Conservation (phyloP, 306 rosid genomes). For the Neltuma alba region DNA sequence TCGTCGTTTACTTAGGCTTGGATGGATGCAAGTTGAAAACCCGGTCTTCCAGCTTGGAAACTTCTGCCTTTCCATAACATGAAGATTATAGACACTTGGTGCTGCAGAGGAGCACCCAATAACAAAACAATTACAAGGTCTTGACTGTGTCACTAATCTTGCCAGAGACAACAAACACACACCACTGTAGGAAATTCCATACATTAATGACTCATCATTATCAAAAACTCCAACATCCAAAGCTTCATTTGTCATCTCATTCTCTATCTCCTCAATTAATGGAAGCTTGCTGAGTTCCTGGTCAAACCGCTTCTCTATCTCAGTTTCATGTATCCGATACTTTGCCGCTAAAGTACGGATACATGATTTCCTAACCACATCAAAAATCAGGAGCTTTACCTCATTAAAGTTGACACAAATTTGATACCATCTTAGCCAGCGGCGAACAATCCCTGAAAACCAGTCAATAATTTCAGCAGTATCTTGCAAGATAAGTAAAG, state of each 20-base stretch:
- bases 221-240: conserved; percentile 54
- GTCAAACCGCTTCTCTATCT: conserved; percentile 74
- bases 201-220: conserved; percentile 72
- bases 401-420: conserved; percentile 65
- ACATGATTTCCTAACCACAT: conserved; percentile 81
- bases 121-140: conserved; percentile 83
- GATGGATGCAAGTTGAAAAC: conserved; percentile 84
- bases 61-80: conserved; percentile 92
- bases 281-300: conserved; percentile 70
- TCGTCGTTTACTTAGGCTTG: conserved; percentile 77
- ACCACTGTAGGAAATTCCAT: conserved; percentile 81
- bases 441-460: conserved; percentile 72
- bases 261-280: conserved; percentile 56
- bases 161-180: conserved; percentile 74
- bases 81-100: conserved; percentile 77
- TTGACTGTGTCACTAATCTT: conserved; percentile 73
- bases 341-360: conserved; percentile 87
- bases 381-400: conserved; percentile 60
- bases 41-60: conserved; percentile 97
- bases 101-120: conserved; percentile 71
- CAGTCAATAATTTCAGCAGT: conserved; percentile 72
- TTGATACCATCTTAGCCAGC: conserved; percentile 88
- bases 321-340: conserved; percentile 68
- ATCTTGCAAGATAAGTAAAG: conserved; percentile 74
- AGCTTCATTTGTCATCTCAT: conserved; percentile 48